A percentile compares a stretch with the other conserved stretches of the same genome.
Conservation (phyloP, 2,329 filamentous ascomycete genomes). For the Colletotrichum cuscutae region DNA sequence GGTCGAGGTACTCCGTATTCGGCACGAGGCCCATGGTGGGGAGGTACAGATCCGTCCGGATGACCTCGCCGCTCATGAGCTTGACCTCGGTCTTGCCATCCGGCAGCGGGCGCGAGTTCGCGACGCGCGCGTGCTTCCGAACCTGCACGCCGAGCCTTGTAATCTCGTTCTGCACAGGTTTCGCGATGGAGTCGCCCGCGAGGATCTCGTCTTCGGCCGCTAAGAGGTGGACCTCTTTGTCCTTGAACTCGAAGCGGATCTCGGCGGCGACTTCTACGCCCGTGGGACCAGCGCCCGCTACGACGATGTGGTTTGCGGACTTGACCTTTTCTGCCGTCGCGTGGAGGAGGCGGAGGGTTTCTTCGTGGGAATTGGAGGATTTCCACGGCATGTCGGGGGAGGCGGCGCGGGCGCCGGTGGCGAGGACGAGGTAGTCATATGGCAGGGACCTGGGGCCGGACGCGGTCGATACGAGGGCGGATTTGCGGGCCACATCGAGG, state of each 20-base stretch:
- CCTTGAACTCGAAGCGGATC: conserved; percentile 61
- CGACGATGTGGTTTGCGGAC: conserved; percentile 61
- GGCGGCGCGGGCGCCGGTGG: conserved; percentile 61
- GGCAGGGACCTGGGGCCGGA: conserved; percentile 44
- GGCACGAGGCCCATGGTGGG: conserved; percentile 65
- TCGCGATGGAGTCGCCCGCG: conserved; percentile 54
- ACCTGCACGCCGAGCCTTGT: conserved; percentile 63
- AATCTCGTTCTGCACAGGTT: conserved; percentile 59
- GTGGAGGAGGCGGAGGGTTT: conserved; percentile 53
- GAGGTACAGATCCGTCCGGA: conserved; percentile 66
- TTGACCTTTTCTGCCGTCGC: conserved; percentile 52
- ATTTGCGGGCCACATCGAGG: conserved; percentile 51
- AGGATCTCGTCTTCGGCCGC: conserved; percentile 53
- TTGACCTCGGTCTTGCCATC: conserved; percentile 60
- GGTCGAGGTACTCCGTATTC: conserved; percentile 64
- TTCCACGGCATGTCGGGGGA: conserved; percentile 63
- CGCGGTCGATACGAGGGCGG: conserved; percentile 51
- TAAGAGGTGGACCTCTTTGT: conserved; percentile 61
- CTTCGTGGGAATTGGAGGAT: conserved; percentile 57
- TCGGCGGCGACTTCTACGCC: conserved; percentile 67
- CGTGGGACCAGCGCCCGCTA: conserved; percentile 67
- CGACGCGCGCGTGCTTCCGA: conserved; percentile 53
- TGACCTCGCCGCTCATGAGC: conserved; percentile 56
- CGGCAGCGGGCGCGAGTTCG: conserved; percentile 42
- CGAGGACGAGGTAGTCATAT: conserved; percentile 67